Base-by-base conservation (phyloP, 352 stramenopile genomes). In the Bremia lactucae region DNA sequence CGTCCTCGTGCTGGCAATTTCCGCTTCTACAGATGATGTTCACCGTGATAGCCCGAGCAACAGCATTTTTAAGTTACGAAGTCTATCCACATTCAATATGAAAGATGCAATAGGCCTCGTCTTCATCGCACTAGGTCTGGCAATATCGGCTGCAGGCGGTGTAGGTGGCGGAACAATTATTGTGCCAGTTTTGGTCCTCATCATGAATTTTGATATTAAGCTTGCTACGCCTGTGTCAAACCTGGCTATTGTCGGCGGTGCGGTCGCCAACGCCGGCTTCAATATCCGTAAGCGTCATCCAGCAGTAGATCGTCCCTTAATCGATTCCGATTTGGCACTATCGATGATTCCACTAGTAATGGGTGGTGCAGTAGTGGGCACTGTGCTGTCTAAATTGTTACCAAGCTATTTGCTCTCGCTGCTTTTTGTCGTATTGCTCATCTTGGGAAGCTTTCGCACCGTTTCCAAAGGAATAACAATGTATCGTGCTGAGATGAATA, bases 171-270 rank as follows among this genome's bases (percentile, higher is more conserved):
- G 62, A 0, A 44, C 62, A 13, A 75, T 83, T 46, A 59, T 79
- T 45, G 60, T 83, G 20, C 71, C 71, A 22, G 49, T 65, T 14
- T 69, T 83, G 53, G 62, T 79, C 45, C 46, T 81, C 23, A 55
- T 78, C 45, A 79, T 84, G 68, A 44, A 62, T 39, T 82, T 84
- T 36, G 64, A 84, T 38, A 75, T 82, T 45, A 82, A 84, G 50
- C 65, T 49, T 22, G 68, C 68, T 13, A 73, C 68, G 25, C 62
- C 68, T 2, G 52, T 59, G 3, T 73, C 62, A 24, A 77, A 75
- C 42, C 48, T 81, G 26, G 64, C 66, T 45, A 73, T 78, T 47
- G 62, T 76, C 26, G 65, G 68, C 25, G 65, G 65, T 28, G 65
- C 63, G 8, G 37, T 73, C 18, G 68, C 68, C 23, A 81, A 81